These are phyloP conservation scores for Pestalotiopsis sp. DNA, from an alignment of 2,329 filamentous ascomycete genomes.

Conservation along the genomic window DNA sequence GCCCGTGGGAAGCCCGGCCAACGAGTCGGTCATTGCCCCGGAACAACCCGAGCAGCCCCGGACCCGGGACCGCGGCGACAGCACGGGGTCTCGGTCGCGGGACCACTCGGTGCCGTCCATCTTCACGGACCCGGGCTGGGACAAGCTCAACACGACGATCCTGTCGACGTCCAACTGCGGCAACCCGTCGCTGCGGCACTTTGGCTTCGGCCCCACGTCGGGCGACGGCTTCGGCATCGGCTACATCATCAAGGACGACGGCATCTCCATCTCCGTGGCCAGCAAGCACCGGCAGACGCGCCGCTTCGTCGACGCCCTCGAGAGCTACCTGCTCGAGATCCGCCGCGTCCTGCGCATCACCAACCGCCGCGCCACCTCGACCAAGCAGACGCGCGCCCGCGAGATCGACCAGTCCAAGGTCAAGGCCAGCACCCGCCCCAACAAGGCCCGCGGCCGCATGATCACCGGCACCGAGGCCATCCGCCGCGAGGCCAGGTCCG, in stretches of 20 bases:
- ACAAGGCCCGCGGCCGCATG: slow-evolving; percentile 71
- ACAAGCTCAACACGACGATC: slow-evolving; percentile 92
- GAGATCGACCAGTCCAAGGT: slow-evolving; percentile 48
- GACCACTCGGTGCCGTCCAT: slow-evolving; percentile 68
- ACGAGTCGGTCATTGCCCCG: slow-evolving; percentile 50
- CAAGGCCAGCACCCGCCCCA: slow-evolving; percentile 45
- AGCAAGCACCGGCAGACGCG: slow-evolving; percentile 94
- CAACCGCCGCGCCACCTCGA: slow-evolving; percentile 42
- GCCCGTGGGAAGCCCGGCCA: slow-evolving; percentile 54
- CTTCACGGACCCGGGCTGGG: slow-evolving; percentile 89
- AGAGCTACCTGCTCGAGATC: slow-evolving; percentile 89
- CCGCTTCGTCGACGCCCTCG: slow-evolving; percentile 85
- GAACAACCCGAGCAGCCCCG: slow-evolving; percentile 29
- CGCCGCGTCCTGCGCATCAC: slow-evolving; percentile 78
- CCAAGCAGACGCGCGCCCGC: slow-evolving; percentile 52
- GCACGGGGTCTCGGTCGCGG: slow-evolving; percentile 50
- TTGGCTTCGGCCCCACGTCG: slow-evolving; percentile 93
- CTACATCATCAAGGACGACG: slow-evolving; percentile 97
- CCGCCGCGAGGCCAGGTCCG: slow-evolving; percentile 37
- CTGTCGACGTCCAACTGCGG: slow-evolving; percentile 98
- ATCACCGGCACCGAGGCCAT: slow-evolving; percentile 61
- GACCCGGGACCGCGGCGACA: slow-evolving; percentile 53
- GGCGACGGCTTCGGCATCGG: slow-evolving; percentile 96
- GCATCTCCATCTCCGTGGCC: slow-evolving; percentile 86
- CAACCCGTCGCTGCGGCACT: slow-evolving; percentile 91